Evolutionary conservation across 2,329 filamentous ascomycete genomes (phyloP).

Genomic region (Karstenula rhodostoma): DNA sequence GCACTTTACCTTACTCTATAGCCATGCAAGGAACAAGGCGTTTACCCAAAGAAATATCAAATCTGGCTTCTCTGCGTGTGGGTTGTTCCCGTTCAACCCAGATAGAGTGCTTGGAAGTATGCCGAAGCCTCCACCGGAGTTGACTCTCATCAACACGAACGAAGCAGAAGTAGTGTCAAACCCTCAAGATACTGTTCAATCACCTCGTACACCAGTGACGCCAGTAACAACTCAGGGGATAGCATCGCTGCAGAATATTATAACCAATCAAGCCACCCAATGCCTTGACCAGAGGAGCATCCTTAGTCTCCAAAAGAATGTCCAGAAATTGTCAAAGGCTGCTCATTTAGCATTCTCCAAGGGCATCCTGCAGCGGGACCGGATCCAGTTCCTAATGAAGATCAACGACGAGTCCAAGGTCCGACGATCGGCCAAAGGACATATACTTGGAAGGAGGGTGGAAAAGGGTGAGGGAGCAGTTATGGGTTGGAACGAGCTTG

Average conservation of each 20-base stretch:
- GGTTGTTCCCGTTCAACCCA: constrained; percentile 38
- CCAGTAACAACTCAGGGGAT: constrained; percentile 16
- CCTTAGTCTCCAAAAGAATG: constrained; percentile 17
- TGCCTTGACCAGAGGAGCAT: constrained; percentile 22
- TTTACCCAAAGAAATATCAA: background rate
- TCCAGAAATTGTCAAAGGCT: constrained; percentile 24
- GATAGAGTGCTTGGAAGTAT: constrained; percentile 34
- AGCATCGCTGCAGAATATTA: constrained; percentile 19
- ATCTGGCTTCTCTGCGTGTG: constrained; percentile 27
- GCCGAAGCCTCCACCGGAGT: constrained; percentile 24
- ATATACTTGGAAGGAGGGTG: constrained; percentile 17
- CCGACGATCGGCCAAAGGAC: constrained; percentile 25
- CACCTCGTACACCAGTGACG: constrained; percentile 28
- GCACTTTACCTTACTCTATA: constrained; percentile 29
- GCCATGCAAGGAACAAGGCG: constrained; percentile 22
- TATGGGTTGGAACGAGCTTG: constrained; percentile 6
- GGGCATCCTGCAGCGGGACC: constrained; percentile 30
- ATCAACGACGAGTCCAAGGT: constrained; percentile 37
- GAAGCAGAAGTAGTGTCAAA: background rate
- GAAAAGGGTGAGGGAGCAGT: constrained; percentile 1
- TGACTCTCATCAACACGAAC: constrained; percentile 19
- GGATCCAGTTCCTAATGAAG: constrained; percentile 32
- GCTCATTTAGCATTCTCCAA: constrained; percentile 29
- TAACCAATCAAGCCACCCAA: constrained; percentile 18
- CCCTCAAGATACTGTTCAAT: constrained; percentile 18